Evolutionary conservation across 1,284 basidiomycete genomes (phyloP), one percentile per base, ranked within the genome.

Genomic region (Hypsizygus ulmarius): DNA sequence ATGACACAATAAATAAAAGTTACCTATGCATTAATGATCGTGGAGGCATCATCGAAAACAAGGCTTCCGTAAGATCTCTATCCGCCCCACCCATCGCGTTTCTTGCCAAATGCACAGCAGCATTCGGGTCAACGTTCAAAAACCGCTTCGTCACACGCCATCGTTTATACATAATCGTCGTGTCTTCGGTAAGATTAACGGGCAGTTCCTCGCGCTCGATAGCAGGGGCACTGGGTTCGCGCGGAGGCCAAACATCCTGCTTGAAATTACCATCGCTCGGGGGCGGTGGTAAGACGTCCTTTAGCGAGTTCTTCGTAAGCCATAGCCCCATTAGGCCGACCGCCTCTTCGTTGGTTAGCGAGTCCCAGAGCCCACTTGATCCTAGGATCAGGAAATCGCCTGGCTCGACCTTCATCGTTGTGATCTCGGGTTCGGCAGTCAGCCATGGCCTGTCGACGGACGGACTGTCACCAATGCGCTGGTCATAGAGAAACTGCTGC

Each of bases 81-180:
- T 82, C 68, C 1, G 74, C 77, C 2, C 82, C 82, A 8, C 81
- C 81, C 19, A 85, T 64, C 0, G 81, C 81, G 54, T 84, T 87
- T 47, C 80, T 64, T 21, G 77, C 63, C 12, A 87, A 57, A 64
- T 85, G 82, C 1, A 71, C 74, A 6, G 77, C 72, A 5, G 72
- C 74, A 54, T 78, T 82, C 10, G 58, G 55, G 52, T 81, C 77
- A 45, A 65, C 56, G 51, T 68, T 68, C 39, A 78, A 57, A 51
- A 78, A 78, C 16, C 54, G 58, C 55, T 74, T 77, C 48, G 71
- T 56, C 8, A 65, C 60, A 3, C 64, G 54, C 75, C 76, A 78
- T 14, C 66, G 65, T 3, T 56, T 51, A 45, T 70, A 73, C 56
- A 64, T 62, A 15, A 48, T 39, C 0, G 69, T 72, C 11, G 57